Conservation (phyloP, 2,329 filamentous ascomycete genomes). For the Fusarium tricinctum region DNA sequence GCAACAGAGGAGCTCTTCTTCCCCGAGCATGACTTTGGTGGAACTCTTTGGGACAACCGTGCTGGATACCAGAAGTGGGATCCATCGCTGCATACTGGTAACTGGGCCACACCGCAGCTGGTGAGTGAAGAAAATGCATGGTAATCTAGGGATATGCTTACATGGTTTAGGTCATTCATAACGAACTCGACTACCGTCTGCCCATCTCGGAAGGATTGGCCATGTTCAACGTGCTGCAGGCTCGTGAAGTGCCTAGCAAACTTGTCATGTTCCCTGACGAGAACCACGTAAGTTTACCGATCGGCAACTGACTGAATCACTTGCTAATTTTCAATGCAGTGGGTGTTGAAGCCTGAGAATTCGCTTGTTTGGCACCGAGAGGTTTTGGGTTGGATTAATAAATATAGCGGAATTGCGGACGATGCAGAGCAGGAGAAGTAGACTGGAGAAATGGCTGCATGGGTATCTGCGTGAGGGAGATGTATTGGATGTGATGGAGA, state of each 20-base stretch:
- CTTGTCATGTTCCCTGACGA: slow-evolving; percentile 86
- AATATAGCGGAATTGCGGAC: slow-evolving; percentile 65
- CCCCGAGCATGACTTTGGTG: slow-evolving; percentile 76
- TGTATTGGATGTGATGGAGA: neutral
- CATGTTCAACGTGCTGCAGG: slow-evolving; percentile 88
- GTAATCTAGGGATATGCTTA: neutral
- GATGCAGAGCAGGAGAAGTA: slow-evolving; percentile 41
- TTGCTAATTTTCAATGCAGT: slow-evolving; percentile 56
- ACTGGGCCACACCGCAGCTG: slow-evolving; percentile 90
- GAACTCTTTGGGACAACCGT: slow-evolving; percentile 72
- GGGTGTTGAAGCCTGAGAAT: slow-evolving; percentile 94
- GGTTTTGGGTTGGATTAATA: slow-evolving; percentile 83
- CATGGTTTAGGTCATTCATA: slow-evolving; percentile 75
- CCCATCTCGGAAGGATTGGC: slow-evolving; percentile 87
- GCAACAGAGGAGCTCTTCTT: slow-evolving; percentile 79
- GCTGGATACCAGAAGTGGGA: slow-evolving; percentile 78
- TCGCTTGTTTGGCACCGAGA: slow-evolving; percentile 90
- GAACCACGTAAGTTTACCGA: slow-evolving; percentile 62
- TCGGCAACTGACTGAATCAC: neutral
- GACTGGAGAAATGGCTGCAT: slow-evolving; percentile 40
- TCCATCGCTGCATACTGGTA: slow-evolving; percentile 70
- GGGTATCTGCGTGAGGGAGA: neutral
- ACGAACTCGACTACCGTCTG: slow-evolving; percentile 88
- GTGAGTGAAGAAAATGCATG: slow-evolving; percentile 58
- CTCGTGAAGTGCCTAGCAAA: slow-evolving; percentile 79